These are phyloP conservation scores for Candida insectorum DNA, from an alignment of 805 yeast species.

Conservation along the genomic window DNA sequence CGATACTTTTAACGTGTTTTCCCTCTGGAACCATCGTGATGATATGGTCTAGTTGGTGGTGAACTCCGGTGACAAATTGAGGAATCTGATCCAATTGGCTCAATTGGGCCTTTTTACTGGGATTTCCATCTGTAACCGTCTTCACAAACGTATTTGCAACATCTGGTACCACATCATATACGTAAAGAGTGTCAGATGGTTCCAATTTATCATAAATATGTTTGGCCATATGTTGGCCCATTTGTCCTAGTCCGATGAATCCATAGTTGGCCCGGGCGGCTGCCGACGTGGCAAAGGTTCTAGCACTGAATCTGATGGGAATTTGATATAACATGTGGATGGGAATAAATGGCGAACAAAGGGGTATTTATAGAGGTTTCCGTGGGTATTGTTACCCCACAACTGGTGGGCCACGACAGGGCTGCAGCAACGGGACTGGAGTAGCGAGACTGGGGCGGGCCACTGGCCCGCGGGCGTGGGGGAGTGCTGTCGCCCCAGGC, in stretches of 20 bases:
- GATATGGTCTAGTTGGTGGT: constrained; percentile 26
- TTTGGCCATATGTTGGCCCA: constrained; percentile 56
- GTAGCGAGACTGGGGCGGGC: no score
- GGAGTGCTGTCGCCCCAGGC: no score
- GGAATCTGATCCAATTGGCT: constrained; percentile 16
- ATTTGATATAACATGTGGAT: not conserved
- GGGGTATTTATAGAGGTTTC: constrained; percentile 1
- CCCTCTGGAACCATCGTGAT: constrained; percentile 58
- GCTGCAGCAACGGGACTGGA: no score
- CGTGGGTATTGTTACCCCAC: constrained; percentile 2
- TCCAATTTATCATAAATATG: constrained; percentile 41
- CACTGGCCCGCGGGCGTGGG: no score
- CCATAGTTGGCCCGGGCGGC: constrained; percentile 32
- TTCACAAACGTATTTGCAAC: constrained; percentile 23
- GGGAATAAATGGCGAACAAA: not conserved
- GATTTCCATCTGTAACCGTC: constrained; percentile 19
- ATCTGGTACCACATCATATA: constrained; percentile 37
- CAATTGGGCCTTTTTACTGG: constrained; percentile 15
- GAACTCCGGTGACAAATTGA: constrained; percentile 28
- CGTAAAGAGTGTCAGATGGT: constrained; percentile 37
- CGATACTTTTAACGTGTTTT: constrained; percentile 42
- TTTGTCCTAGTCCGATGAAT: constrained; percentile 55
- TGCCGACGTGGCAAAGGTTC: constrained; percentile 3
- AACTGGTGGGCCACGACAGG: not conserved
- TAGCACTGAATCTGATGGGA: not conserved